These are phyloP conservation scores for Colletotrichum lindemuthianum DNA, from an alignment of 2,329 filamentous ascomycete species.

Conservation along the genomic window DNA sequence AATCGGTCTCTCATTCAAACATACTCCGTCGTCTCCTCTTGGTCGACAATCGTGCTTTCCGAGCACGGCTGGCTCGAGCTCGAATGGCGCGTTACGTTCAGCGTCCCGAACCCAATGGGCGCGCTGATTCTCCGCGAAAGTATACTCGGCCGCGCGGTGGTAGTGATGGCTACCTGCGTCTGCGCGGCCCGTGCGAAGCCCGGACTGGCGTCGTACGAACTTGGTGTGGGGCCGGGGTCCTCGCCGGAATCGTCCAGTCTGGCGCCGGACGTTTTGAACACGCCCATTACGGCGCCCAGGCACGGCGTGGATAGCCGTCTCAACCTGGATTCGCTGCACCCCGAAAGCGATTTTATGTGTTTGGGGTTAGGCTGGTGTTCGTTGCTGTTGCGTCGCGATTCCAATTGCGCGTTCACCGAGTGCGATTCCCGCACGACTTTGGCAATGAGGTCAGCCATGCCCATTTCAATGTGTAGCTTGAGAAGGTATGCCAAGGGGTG, in stretches of 20 bases:
- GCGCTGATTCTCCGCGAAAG: too few relatives aligned
- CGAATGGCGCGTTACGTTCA: too few relatives aligned
- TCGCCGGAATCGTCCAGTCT: not conserved
- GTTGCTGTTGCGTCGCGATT: conserved; percentile 5
- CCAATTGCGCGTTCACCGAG: conserved; percentile 34
- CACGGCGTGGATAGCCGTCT: conserved; percentile 2
- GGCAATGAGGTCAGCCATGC: conserved; percentile 59
- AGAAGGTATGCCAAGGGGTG: conserved; percentile 59
- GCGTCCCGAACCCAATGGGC: too few relatives aligned
- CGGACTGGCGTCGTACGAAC: too few relatives aligned
- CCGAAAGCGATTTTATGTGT: not conserved
- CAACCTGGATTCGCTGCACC: not conserved
- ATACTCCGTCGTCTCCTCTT: too few relatives aligned
- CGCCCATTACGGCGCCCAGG: not conserved
- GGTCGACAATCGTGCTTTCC: too few relatives aligned
- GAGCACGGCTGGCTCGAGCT: too few relatives aligned
- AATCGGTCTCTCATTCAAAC: too few relatives aligned
- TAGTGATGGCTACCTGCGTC: too few relatives aligned
- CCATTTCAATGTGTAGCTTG: conserved; percentile 62
- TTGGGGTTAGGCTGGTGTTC: not conserved
- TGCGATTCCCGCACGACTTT: conserved; percentile 48
- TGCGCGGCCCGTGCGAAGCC: too few relatives aligned
- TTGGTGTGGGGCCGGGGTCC: not conserved
- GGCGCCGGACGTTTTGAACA: not conserved
- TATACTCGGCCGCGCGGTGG: too few relatives aligned